These are phyloP conservation scores for Lepiota brunneoincarnata DNA, from an alignment of 768 basidiomycete species.

Conservation along the genomic window DNA sequence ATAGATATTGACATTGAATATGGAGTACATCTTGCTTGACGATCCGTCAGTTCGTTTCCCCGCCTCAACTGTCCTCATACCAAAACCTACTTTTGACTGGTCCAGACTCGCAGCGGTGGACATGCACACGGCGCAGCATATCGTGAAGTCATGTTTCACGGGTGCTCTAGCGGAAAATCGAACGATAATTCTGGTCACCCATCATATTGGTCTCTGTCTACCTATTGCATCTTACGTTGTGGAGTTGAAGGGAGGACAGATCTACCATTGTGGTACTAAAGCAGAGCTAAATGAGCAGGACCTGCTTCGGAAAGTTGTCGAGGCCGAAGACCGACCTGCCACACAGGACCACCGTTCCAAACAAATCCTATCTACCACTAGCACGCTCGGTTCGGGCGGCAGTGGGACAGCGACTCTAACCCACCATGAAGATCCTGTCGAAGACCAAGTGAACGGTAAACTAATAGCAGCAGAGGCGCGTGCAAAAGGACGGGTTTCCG, in stretches of 20 bases:
- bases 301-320: constrained; percentile 42
- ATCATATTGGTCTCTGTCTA: constrained; percentile 73
- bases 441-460: constrained; percentile 37
- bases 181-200: constrained; percentile 82
- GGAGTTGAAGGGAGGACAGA: constrained; percentile 48
- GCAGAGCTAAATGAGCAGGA: constrained; percentile 42
- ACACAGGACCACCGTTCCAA: constrained; percentile 19
- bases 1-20: neutral
- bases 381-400: neutral
- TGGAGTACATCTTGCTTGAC: constrained; percentile 60
- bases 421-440: neutral
- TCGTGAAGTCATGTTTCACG: constrained; percentile 61
- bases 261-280: constrained; percentile 50
- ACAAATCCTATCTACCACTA: neutral
- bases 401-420: constrained; percentile 1
- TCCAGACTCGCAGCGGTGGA: constrained; percentile 65
- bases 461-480: constrained; percentile 61
- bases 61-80: neutral
- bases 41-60: constrained; percentile 51
- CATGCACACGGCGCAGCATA: constrained; percentile 72
- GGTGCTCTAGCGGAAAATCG: constrained; percentile 60
- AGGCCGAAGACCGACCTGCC: constrained; percentile 42
- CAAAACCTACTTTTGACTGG: constrained; percentile 17
- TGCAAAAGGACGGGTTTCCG: constrained; percentile 63
- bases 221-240: constrained; percentile 68